Base-by-base conservation (phyloP, 805 yeast genomes). In the Wickerhamomyces hampshirensis region DNA sequence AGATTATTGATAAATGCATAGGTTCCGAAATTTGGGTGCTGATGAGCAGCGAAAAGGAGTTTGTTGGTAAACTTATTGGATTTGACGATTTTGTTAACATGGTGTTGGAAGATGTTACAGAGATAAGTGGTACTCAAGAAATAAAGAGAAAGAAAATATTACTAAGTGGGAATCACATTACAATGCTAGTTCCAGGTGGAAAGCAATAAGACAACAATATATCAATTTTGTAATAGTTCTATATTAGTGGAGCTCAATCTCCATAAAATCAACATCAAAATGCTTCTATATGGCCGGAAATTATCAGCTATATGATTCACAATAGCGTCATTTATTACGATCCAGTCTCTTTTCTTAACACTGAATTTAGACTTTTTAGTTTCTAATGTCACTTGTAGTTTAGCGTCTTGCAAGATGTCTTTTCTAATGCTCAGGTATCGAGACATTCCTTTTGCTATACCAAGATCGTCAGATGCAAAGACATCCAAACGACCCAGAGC, bases 61-160 rank as follows among this genome's bases (percentile, higher is more conserved):
- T 87, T 56, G 71, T 74, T n/a, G 98, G 98, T 1, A 85, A 79
- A 4, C 67, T 93, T 34, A 75, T 83, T 19, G 98, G 98, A 1
- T 91, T 91, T 59, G 98, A 93, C 58, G 98, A 93, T 60, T 91
- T 82, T 51, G 97, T 93, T 42, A 93, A 86, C 56, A 78, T 89
- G 60, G 95, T 93, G 9, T 69, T 93, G 35, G 84, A 84, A 49
- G 80, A 89, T 50, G 97, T 83, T 26, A 71, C 71, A 7, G 95
- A 85, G 50, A 74, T 69, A 35, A 63, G 59, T 28, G 69, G 68
- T 24, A 71, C 71, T 5, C 53, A 58, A 38, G 62, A 66, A 28
- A 68, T 64, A 23, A 68, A 66, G 15, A 68, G 75, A 18, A 70
- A 80, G 39, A 74, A 69, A 50, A 77, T 84, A 73, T 65, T 84